phyloP scores from a whole-genome alignment of 75 land plant genomes.

The Pinus tabuliformis region DNA sequence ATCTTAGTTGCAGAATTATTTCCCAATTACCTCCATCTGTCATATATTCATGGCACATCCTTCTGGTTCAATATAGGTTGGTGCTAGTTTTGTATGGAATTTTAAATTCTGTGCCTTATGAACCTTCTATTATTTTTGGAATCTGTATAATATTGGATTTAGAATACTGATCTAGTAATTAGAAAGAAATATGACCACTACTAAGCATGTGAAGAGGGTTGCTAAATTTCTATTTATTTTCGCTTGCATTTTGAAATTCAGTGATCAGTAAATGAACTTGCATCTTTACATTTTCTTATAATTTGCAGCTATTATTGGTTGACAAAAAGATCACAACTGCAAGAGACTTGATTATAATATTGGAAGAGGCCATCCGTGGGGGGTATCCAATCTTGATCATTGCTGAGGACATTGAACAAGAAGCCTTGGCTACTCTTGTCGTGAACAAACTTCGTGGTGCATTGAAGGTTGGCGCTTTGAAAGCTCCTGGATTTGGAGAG shows the following conservation, averaged over 20 bases:
- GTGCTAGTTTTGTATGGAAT: slow-evolving; percentile 34
- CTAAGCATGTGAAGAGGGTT: too few species aligned
- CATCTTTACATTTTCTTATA: slow-evolving; percentile 14
- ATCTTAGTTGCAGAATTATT: too few species aligned
- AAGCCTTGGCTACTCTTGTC: slow-evolving; percentile 74
- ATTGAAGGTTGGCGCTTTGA: slow-evolving; percentile 78
- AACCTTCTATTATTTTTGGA: slow-evolving; percentile 14
- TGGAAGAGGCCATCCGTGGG: slow-evolving; percentile 89
- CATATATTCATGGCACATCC: too few species aligned
- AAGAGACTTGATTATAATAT: slow-evolving; percentile 65
- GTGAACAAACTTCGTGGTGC: slow-evolving; percentile 74
- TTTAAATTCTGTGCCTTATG: slow-evolving; percentile 11
- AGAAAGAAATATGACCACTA: slow-evolving; percentile 15
- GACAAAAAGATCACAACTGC: slow-evolving; percentile 83
- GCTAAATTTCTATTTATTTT: background rate
- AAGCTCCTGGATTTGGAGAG: slow-evolving; percentile 96
- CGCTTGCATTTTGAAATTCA: slow-evolving; percentile 8
- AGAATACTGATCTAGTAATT: slow-evolving; percentile 39
- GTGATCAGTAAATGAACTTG: background rate
- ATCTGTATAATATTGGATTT: slow-evolving; percentile 31
- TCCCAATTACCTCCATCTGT: too few species aligned
- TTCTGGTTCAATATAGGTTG: slow-evolving; percentile 52
- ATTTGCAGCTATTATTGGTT: slow-evolving; percentile 73
- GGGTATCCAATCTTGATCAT: slow-evolving; percentile 79
- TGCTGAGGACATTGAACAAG: slow-evolving; percentile 90